A percentile compares a stretch with the other conserved stretches of the same genome.
Evolutionary conservation across 257 asterid species (phyloP).

Genomic region (Solanum paucissectum): DNA sequence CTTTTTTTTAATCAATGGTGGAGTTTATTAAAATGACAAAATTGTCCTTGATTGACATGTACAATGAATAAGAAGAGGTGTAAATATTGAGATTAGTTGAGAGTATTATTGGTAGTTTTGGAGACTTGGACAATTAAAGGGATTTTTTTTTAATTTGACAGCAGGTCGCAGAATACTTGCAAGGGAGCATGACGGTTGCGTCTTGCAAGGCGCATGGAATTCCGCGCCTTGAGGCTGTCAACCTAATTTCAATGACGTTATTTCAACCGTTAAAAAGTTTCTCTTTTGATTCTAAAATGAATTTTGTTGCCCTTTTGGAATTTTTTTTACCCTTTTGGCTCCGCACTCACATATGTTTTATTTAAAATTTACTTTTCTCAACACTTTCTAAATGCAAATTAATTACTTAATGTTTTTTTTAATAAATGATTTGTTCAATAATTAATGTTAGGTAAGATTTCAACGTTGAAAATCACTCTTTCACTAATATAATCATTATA

Average conservation of each 20-base stretch:
- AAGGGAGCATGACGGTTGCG: no score
- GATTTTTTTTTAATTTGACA: no score
- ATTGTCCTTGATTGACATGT: neutral
- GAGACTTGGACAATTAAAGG: no score
- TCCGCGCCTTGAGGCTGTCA: neutral
- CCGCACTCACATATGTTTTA: accelerated
- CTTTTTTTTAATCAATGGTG: neutral
- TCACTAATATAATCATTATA: neutral
- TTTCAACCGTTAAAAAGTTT: accelerated
- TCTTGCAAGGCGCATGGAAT: neutral
- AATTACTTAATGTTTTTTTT: no score
- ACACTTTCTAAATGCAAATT: neutral
- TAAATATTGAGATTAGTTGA: no score
- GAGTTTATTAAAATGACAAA: neutral
- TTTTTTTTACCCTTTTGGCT: no score
- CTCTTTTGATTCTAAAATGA: neutral
- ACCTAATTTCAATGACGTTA: neutral
- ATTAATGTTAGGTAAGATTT: neutral
- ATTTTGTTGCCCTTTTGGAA: neutral
- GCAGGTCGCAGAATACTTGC: neutral
- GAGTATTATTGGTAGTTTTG: neutral
- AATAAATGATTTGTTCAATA: no score
- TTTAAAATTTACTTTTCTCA: no score
- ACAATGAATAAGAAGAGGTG: neutral
- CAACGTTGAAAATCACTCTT: neutral